phyloP scores from a whole-genome alignment of 352 stramenopile species.

The Phytophthora idaei region DNA sequence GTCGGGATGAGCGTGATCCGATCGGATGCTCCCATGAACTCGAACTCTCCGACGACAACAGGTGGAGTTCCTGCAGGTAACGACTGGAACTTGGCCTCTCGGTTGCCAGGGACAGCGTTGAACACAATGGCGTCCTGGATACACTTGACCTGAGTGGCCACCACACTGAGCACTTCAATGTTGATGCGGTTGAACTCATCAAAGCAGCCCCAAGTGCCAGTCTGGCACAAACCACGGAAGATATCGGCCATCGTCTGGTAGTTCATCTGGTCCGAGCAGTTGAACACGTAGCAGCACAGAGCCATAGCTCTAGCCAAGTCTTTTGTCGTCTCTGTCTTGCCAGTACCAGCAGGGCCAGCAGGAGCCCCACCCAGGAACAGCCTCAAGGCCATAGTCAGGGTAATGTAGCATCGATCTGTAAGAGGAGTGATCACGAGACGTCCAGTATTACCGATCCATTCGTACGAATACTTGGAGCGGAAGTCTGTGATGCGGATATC shows the following conservation, averaged over 20 bases:
- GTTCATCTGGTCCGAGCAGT: slow-evolving; percentile 91
- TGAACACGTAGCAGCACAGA: slow-evolving; percentile 90
- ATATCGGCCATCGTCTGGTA: slow-evolving; percentile 92
- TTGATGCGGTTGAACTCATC: slow-evolving; percentile 92
- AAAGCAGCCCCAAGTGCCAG: slow-evolving; percentile 88
- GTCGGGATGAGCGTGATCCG: slow-evolving; percentile 87
- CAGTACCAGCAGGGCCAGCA: slow-evolving; percentile 92
- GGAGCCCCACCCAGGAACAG: slow-evolving; percentile 96
- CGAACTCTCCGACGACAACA: slow-evolving; percentile 85
- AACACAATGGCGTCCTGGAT: slow-evolving; percentile 88
- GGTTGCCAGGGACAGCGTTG: slow-evolving; percentile 93
- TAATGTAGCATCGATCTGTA: slow-evolving; percentile 98
- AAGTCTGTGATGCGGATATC: slow-evolving; percentile 98
- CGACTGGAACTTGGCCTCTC: slow-evolving; percentile 94
- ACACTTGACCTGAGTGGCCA: slow-evolving; percentile 87
- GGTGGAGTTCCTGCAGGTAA: slow-evolving; percentile 93
- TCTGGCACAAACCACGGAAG: slow-evolving; percentile 85
- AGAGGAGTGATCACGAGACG: slow-evolving; percentile 96
- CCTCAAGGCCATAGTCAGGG: slow-evolving; percentile 95
- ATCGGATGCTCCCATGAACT: slow-evolving; percentile 89
- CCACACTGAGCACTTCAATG: slow-evolving; percentile 88
- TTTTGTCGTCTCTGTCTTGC: slow-evolving; percentile 90
- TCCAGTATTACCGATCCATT: slow-evolving; percentile 90
- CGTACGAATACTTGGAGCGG: slow-evolving; percentile 93
- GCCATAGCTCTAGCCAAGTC: slow-evolving; percentile 87